These are phyloP conservation scores for Aspergillus sp. DNA, from an alignment of 2,329 filamentous ascomycete genomes.

Conservation along the genomic window DNA sequence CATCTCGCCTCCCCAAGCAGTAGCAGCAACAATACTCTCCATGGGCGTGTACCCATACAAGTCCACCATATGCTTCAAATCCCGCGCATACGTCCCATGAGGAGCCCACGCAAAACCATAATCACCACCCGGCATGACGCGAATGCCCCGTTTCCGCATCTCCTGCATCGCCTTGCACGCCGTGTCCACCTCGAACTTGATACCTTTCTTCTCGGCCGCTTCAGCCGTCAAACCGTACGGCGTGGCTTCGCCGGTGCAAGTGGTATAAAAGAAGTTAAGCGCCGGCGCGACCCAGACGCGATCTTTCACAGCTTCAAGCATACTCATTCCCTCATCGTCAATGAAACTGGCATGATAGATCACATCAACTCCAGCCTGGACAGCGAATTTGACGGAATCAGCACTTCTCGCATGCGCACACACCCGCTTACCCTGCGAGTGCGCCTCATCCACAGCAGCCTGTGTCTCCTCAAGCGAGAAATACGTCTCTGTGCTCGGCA, in stretches of 20 bases:
- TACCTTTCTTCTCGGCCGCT: conserved; percentile 40
- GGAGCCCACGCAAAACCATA: conserved; percentile 42
- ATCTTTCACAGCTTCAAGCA: conserved; percentile 32
- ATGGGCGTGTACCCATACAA: conserved; percentile 36
- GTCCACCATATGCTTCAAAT: conserved; percentile 39
- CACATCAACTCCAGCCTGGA: conserved; percentile 41
- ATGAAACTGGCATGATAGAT: conserved; percentile 44
- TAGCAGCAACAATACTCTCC: conserved; percentile 37
- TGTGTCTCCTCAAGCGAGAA: conserved; percentile 42
- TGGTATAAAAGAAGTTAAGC: conserved; percentile 40
- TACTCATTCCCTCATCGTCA: conserved; percentile 28
- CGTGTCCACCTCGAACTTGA: conserved; percentile 37
- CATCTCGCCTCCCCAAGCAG: conserved; percentile 29
- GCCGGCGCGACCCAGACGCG: conserved; percentile 38
- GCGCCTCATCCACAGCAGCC: conserved; percentile 43
- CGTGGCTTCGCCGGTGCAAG: conserved; percentile 28
- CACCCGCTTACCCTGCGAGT: conserved; percentile 23
- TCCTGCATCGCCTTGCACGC: conserved; percentile 37
- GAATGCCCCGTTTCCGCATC: conserved; percentile 34
- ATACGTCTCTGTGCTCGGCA: conserved; percentile 40
- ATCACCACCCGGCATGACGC: conserved; percentile 28
- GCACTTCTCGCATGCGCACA: conserved; percentile 42
- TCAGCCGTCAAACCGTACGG: conserved; percentile 38
- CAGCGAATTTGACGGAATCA: conserved; percentile 40
- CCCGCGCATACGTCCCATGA: conserved; percentile 39